Conservation (phyloP, 2,329 filamentous ascomycete genomes). For the Fusarium buharicum region DNA sequence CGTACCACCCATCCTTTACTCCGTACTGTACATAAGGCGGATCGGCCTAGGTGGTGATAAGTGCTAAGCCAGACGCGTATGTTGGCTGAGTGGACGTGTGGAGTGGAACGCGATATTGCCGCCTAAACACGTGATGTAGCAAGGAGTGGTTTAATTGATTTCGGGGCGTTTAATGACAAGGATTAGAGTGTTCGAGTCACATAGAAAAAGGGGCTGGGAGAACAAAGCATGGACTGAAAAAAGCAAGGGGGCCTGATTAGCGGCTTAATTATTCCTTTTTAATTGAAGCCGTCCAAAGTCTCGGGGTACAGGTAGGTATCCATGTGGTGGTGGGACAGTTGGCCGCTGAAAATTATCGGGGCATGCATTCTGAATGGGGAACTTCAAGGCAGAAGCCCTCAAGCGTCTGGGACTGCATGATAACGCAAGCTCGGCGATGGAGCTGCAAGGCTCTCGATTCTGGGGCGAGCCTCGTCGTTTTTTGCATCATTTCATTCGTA, state of each 20-base stretch:
- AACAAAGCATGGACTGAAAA: constrained; percentile 3
- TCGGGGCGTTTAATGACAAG: constrained; percentile 18
- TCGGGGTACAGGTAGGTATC: constrained; percentile 5
- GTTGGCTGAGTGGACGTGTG: constrained; percentile 20
- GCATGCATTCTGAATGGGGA: constrained; percentile 20
- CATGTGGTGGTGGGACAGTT: too few species aligned
- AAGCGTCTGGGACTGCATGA: constrained; percentile 42
- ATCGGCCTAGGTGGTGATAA: constrained; percentile 40
- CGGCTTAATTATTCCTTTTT: constrained; percentile 2
- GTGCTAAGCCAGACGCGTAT: constrained; percentile 35
- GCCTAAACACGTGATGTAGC: constrained; percentile 33
- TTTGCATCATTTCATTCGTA: constrained; percentile 26
- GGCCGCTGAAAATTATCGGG: constrained; percentile 17
- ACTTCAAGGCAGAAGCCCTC: constrained; percentile 44
- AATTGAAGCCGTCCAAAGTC: constrained; percentile 19
- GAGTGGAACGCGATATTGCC: constrained; percentile 16
- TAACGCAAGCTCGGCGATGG: constrained; percentile 41
- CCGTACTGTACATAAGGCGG: constrained; percentile 31
- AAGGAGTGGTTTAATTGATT: constrained; percentile 18
- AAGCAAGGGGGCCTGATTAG: constrained; percentile 30
- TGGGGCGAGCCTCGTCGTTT: constrained; percentile 29
- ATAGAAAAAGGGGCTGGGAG: constrained; percentile 29
- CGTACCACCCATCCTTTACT: constrained; percentile 12
- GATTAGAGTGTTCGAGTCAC: constrained; percentile 23
- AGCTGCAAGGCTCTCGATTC: constrained; percentile 39